Evolutionary conservation across 2,329 filamentous ascomycete species (phyloP).

Genomic region (Emmonsiellopsis sp.): DNA sequence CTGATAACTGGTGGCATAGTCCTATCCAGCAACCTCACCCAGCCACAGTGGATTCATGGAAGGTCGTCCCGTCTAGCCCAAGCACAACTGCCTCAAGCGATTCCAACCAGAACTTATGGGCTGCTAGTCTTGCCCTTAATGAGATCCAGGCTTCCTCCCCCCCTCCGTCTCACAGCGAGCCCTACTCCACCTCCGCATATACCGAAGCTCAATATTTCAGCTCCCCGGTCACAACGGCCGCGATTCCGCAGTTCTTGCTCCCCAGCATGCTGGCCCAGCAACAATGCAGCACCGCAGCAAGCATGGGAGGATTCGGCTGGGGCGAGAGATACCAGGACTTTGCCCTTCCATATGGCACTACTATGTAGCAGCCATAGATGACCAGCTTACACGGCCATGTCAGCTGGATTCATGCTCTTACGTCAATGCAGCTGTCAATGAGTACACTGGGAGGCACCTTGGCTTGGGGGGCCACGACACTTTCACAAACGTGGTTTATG

Average conservation of each 20-base stretch:
- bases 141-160: slow-evolving; percentile 66
- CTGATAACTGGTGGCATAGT: slow-evolving; percentile 74
- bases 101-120: slow-evolving; percentile 66
- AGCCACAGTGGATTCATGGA: slow-evolving; percentile 76
- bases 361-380: slow-evolving; percentile 60
- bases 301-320: slow-evolving; percentile 75
- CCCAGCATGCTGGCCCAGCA: slow-evolving; percentile 80
- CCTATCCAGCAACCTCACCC: slow-evolving; percentile 57
- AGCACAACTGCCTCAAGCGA: slow-evolving; percentile 66
- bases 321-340: slow-evolving; percentile 71
- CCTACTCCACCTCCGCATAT: slow-evolving; percentile 61
- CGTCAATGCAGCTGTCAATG: not conserved
- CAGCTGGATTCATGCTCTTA: slow-evolving; percentile 8
- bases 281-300: slow-evolving; percentile 68
- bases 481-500: slow-evolving; percentile 15
- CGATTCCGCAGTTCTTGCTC: slow-evolving; percentile 68
- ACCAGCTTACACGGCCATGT: slow-evolving; percentile 10
- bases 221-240: slow-evolving; percentile 63
- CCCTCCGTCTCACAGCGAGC: slow-evolving; percentile 69
- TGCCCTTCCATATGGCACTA: slow-evolving; percentile 59
- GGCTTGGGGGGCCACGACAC: slow-evolving; percentile 9
- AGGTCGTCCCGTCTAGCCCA: slow-evolving; percentile 80
- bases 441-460: not conserved
- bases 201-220: slow-evolving; percentile 61
- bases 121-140: slow-evolving; percentile 59